These are phyloP conservation scores for Malassezia obtusa DNA, from an alignment of 1,284 basidiomycete species.

Conservation along the genomic window DNA sequence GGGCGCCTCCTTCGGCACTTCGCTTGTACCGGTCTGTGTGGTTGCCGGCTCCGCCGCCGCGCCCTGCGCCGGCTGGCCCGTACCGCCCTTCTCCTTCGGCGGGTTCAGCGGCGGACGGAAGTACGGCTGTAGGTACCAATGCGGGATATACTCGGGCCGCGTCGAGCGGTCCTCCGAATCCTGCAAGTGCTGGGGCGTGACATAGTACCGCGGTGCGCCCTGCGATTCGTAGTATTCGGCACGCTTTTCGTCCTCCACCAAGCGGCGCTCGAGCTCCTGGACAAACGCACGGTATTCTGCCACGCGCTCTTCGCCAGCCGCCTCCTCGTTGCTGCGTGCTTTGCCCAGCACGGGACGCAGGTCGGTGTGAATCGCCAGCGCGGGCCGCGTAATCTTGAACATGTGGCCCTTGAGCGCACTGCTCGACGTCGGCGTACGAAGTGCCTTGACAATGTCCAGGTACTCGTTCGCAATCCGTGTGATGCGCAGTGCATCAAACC, in stretches of 20 bases:
- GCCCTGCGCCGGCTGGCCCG: too few relatives aligned
- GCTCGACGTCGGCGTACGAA: conserved; percentile 63
- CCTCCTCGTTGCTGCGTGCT: conserved; percentile 45
- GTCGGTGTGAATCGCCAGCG: conserved; percentile 61
- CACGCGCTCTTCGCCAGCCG: conserved; percentile 55
- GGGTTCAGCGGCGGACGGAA: conserved; percentile 54
- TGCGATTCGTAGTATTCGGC: conserved; percentile 16
- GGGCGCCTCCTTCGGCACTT: background rate
- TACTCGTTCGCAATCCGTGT: conserved; percentile 72
- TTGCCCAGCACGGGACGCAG: conserved; percentile 63
- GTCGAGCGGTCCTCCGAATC: conserved; percentile 49
- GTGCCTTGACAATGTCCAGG: conserved; percentile 63
- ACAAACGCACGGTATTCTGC: conserved; percentile 57
- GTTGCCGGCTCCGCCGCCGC: too few relatives aligned
- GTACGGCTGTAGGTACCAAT: conserved; percentile 79
- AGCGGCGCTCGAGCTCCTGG: conserved; percentile 58
- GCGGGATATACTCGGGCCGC: conserved; percentile 57
- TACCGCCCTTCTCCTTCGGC: conserved; percentile 7
- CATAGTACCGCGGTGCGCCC: conserved; percentile 18
- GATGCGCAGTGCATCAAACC: conserved; percentile 48
- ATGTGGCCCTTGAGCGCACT: conserved; percentile 82
- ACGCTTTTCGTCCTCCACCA: conserved; percentile 50
- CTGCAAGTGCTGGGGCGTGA: conserved; percentile 11
- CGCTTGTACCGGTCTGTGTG: background rate
- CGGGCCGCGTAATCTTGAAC: conserved; percentile 80